A percentile compares a stretch with the other conserved stretches of the same genome.
Conservation (phyloP, 164 flowering plant species). For the Vitis cinerea region DNA sequence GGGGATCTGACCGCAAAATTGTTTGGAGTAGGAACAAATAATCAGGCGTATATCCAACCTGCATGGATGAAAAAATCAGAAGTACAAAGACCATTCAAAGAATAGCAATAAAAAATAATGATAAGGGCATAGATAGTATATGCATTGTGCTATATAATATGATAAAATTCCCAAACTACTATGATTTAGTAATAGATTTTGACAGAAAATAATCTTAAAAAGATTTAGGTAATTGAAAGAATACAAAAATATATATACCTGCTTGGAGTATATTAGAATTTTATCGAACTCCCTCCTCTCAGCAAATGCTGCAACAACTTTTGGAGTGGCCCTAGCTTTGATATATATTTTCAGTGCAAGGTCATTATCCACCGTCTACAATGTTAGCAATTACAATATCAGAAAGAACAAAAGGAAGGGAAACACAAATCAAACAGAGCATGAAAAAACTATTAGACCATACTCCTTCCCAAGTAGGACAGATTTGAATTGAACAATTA, state of each 20-base stretch:
- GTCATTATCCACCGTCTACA: constrained; percentile 97
- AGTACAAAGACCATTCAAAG: no score
- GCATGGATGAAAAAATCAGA: background rate
- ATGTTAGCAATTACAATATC: constrained; percentile 11
- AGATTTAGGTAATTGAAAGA: background rate
- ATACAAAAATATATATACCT: constrained; percentile 39
- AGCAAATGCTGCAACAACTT: constrained; percentile 99
- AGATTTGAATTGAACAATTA: no score
- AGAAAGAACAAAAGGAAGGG: background rate
- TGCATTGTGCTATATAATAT: no score
- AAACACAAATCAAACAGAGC: background rate
- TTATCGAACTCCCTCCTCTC: constrained; percentile 98
- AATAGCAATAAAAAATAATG: constrained; percentile 14
- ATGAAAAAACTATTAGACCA: background rate
- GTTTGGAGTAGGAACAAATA: constrained; percentile 97
- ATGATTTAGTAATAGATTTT: no score
- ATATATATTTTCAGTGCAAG: constrained; percentile 96
- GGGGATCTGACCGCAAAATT: constrained; percentile 93
- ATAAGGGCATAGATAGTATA: no score
- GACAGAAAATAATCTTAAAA: background rate
- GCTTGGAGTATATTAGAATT: constrained; percentile 96
- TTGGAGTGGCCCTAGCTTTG: constrained; percentile 98
- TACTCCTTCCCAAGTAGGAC: no score
- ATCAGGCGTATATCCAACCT: constrained; percentile 99
- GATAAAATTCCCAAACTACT: no score